phyloP scores from a whole-genome alignment of 2,329 filamentous ascomycete genomes.

The Alternaria arbusti region DNA sequence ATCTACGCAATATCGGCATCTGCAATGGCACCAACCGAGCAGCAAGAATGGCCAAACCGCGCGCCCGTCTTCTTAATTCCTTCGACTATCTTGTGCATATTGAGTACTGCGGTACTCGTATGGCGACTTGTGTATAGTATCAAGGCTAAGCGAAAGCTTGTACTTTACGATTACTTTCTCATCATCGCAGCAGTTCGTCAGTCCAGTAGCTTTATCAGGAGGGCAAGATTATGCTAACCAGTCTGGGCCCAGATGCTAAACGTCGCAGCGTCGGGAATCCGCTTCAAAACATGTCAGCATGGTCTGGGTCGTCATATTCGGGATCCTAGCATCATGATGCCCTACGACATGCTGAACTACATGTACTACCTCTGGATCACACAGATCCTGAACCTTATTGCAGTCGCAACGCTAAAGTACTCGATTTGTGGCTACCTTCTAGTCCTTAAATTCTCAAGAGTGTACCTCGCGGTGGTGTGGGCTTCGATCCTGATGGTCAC shows the following conservation, averaged over 20 bases:
- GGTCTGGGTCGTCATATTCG: conserved; percentile 31
- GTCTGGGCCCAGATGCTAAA: conserved; percentile 21
- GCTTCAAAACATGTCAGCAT: conserved; percentile 19
- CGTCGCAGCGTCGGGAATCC: conserved; percentile 18
- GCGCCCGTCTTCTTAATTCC: conserved; percentile 21
- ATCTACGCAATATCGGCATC: neutral
- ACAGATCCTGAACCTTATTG: conserved; percentile 35
- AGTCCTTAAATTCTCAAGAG: conserved; percentile 27
- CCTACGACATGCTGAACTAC: conserved; percentile 23
- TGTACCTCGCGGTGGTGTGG: conserved; percentile 32
- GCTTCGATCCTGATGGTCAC: conserved; percentile 31
- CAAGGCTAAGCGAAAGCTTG: conserved; percentile 22
- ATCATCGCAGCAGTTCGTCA: conserved; percentile 26
- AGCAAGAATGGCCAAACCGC: conserved; percentile 20
- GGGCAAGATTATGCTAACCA: neutral
- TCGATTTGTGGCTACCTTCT: conserved; percentile 40
- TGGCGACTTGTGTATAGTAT: conserved; percentile 33
- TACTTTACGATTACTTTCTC: conserved; percentile 32
- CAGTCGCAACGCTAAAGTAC: conserved; percentile 29
- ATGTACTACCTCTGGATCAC: conserved; percentile 30
- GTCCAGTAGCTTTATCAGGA: neutral
- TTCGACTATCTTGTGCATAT: conserved; percentile 17
- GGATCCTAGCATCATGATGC: conserved; percentile 28
- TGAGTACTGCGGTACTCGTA: conserved; percentile 22
- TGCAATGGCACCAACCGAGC: conserved; percentile 1